Percentiles rank a stretch among this genome's conserved stretches.
These are phyloP conservation scores for Insectozyma bohioensis DNA, from an alignment of 1,139 yeast species.

Conservation along the genomic window DNA sequence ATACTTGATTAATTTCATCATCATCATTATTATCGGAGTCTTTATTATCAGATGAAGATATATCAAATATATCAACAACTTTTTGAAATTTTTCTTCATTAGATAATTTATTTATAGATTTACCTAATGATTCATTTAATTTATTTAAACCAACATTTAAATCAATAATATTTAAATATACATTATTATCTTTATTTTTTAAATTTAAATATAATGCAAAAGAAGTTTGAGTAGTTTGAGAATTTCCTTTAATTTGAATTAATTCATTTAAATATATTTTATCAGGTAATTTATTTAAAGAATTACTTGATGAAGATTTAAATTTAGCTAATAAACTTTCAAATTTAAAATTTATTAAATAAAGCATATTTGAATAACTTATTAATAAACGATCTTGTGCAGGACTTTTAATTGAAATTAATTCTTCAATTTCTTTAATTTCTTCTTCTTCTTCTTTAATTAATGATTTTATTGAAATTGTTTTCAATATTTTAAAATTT, in stretches of 20 bases:
- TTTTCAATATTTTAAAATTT: constrained; percentile 21
- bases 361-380: constrained; percentile 37
- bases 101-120: constrained; percentile 38
- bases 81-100: constrained; percentile 23
- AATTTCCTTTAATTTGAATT: constrained; percentile 43
- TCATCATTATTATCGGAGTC: constrained; percentile 23
- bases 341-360: constrained; percentile 45
- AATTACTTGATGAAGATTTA: constrained; percentile 16
- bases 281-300: constrained; percentile 19
- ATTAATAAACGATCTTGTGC: constrained; percentile 48
- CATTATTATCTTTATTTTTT: constrained; percentile 43
- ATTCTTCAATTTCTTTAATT: too few species aligned
- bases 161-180: constrained; percentile 46
- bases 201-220: constrained; percentile 44
- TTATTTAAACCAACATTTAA: constrained; percentile 71
- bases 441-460: constrained; percentile 15
- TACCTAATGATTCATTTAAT: constrained; percentile 71
- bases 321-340: constrained; percentile 43
- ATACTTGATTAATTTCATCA: constrained; percentile 27
- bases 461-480: constrained; percentile 22
- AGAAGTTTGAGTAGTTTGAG: constrained; percentile 39
- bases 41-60: background rate
- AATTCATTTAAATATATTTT: constrained; percentile 32
- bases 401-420: constrained; percentile 32
- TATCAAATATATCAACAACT: constrained; percentile 27